Conservation (phyloP, 2,329 filamentous ascomycete genomes). For the Albophoma yamanashiensis region DNA sequence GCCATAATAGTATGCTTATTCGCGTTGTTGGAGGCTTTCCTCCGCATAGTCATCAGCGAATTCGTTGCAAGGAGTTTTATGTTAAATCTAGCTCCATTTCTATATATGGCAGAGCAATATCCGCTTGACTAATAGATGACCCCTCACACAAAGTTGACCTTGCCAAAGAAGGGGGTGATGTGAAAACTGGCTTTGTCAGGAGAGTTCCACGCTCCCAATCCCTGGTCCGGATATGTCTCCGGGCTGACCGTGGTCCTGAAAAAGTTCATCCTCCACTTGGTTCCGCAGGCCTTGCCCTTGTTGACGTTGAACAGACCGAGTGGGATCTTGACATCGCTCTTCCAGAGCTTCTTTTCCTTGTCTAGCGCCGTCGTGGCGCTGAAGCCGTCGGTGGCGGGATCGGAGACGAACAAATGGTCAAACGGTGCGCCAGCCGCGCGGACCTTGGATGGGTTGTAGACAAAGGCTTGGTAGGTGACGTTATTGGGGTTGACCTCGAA, state of each 20-base stretch:
- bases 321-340: slow-evolving; percentile 29
- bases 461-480: slow-evolving; percentile 38
- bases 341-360: slow-evolving; percentile 24
- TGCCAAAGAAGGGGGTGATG: slow-evolving; percentile 33
- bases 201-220: slow-evolving; percentile 33
- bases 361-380: slow-evolving; percentile 27
- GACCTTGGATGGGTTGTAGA: slow-evolving; percentile 38
- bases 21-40: too few relatives aligned
- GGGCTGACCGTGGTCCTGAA: slow-evolving; percentile 34
- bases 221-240: slow-evolving; percentile 31
- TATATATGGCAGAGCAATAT: neutral
- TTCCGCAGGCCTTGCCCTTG: slow-evolving; percentile 27
- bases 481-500: slow-evolving; percentile 41
- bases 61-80: neutral
- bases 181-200: slow-evolving; percentile 36
- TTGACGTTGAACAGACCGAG: slow-evolving; percentile 40
- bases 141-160: slow-evolving; percentile 24
- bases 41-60: neutral
- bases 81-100: neutral
- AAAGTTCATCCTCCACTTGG: slow-evolving; percentile 41
- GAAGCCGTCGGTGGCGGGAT: slow-evolving; percentile 30
- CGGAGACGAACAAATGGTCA: slow-evolving; percentile 29
- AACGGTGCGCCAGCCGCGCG: slow-evolving; percentile 29
- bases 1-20: neutral
- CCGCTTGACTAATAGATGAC: neutral